Percentiles rank a stretch among this genome's conserved stretches.
phyloP scores from a whole-genome alignment of 768 basidiomycete genomes.

The Exsudoporus frostii region DNA sequence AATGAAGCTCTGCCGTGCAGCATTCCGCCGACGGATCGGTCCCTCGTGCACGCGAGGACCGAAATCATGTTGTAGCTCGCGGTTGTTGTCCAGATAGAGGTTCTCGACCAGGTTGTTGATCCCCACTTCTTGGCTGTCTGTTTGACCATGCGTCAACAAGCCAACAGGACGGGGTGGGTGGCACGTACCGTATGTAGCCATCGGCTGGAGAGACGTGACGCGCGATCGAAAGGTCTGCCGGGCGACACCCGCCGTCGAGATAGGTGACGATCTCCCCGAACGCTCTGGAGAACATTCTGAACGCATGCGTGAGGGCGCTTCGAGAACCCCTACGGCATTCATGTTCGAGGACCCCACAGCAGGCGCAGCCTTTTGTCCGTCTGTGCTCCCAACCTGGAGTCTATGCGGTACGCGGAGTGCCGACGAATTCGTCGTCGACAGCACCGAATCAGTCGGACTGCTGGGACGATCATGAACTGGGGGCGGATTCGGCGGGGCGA shows the following conservation, averaged over 20 bases:
- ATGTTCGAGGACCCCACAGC: constrained; percentile 83
- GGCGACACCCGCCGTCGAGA: constrained; percentile 56
- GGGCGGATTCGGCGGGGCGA: constrained; percentile 24
- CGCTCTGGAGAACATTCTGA: constrained; percentile 64
- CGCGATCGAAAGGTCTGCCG: constrained; percentile 48
- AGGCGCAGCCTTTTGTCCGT: constrained; percentile 84
- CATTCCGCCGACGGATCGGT: constrained; percentile 72
- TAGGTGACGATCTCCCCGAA: constrained; percentile 79
- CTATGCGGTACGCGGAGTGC: constrained; percentile 56
- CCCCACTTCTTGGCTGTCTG: constrained; percentile 88
- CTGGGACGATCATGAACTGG: constrained; percentile 50
- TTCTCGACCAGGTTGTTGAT: constrained; percentile 88
- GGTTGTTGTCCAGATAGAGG: constrained; percentile 81
- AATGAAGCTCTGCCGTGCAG: constrained; percentile 64
- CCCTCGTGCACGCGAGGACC: constrained; percentile 85
- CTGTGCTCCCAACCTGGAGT: constrained; percentile 66
- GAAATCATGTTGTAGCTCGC: constrained; percentile 86
- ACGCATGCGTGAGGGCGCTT: constrained; percentile 67
- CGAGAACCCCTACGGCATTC: constrained; percentile 79
- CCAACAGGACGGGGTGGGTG: background rate
- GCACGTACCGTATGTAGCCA: constrained; percentile 67
- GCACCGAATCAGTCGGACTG: constrained; percentile 81
- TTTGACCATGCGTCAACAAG: background rate
- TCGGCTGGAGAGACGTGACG: constrained; percentile 51
- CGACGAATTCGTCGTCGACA: constrained; percentile 68